Percentiles rank a stretch among this genome's conserved stretches.
Conservation (phyloP, 2,329 filamentous ascomycete species). For the Colletotrichum brevisporum region DNA sequence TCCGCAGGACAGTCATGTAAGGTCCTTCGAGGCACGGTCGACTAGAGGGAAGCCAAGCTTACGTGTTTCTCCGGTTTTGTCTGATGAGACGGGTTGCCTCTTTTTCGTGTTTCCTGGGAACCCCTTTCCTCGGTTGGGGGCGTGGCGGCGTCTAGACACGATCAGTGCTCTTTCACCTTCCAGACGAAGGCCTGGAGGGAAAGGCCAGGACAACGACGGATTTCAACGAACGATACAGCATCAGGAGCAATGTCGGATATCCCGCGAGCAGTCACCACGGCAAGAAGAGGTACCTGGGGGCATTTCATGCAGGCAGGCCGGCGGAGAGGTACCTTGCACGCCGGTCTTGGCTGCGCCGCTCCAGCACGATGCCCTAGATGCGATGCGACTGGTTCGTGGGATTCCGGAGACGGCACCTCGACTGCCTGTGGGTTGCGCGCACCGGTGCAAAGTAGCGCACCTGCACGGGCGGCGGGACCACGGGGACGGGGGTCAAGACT, state of each 20-base stretch:
- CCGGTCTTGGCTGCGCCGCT: constrained; percentile 19
- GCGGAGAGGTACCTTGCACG: constrained; percentile 26
- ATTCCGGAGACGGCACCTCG: constrained; percentile 37
- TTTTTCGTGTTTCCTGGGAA: constrained; percentile 20
- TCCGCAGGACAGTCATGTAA: constrained; percentile 21
- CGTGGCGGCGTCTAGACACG: constrained; percentile 10
- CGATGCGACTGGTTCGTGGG: constrained; percentile 39
- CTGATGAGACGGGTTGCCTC: constrained; percentile 19
- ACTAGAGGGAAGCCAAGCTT: constrained; percentile 9
- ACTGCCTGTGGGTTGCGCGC: constrained; percentile 28
- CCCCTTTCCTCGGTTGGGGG: constrained; percentile 17
- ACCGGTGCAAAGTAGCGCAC: constrained; percentile 10
- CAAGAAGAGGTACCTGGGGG: neutral
- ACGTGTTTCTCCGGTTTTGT: constrained; percentile 16
- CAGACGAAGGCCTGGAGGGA: neutral
- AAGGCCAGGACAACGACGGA: neutral
- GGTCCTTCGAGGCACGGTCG: constrained; percentile 15
- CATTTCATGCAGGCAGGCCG: constrained; percentile 18
- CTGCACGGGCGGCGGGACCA: constrained; percentile 26
- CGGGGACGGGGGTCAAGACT: constrained; percentile 3
- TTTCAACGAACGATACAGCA: neutral
- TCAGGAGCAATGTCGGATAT: constrained; percentile 10
- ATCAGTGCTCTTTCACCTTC: neutral
- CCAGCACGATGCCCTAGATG: constrained; percentile 33
- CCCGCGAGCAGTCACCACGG: neutral